Evolutionary conservation across 2,329 filamentous ascomycete genomes (phyloP), one percentile per base, ranked within the genome.

Genomic region (Neonectria neomacrospora): DNA sequence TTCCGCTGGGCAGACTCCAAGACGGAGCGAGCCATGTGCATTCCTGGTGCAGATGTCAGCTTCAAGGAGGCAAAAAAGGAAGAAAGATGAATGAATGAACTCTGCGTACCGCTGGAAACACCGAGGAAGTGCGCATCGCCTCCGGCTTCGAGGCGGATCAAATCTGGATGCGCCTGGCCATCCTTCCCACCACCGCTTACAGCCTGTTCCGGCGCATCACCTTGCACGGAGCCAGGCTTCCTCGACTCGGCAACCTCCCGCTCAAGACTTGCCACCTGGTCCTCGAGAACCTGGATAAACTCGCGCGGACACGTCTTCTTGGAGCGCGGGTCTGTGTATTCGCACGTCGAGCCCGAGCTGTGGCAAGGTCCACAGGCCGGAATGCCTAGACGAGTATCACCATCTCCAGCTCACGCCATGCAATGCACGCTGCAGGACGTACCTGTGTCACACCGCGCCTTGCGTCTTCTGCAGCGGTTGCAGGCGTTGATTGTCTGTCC

Each of bases 401-500:
- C 50, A 41, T 10, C 41, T 28, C 58, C 26, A 14, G 5, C 6
- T 2, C 14, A 16, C 34, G 14, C 34, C 10, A 37, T 16, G 2
- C n/a, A 11, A 39, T 44, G 37, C n/a, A 5, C 34, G 9, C 28
- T 34, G 34, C 52, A 12, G 20, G 28, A 28, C 61, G 18, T 47
- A 69, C 67, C 60, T 42, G 67, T 59, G 28, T 69, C 67, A 51
- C 67, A 69, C 62, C 55, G 53, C 12, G 67, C 65, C 57, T 69
- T 69, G 44, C 67, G 65, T 53, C 67, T 69, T 34, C 67, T 55
- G 52, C 67, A 69, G n/a, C 67, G 56, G 51, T 67, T 63, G 45
- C 67, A 67, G 5, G 67, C 67, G 42, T 63, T 64, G 34, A 67
- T 63, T 12, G 65, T 65, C 65, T 47, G 9, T 0, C 16, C 14